Evolutionary conservation across 176 grass and related monocot species (phyloP), one percentile per base, ranked within the genome.

Genomic region (Secale cereale): DNA sequence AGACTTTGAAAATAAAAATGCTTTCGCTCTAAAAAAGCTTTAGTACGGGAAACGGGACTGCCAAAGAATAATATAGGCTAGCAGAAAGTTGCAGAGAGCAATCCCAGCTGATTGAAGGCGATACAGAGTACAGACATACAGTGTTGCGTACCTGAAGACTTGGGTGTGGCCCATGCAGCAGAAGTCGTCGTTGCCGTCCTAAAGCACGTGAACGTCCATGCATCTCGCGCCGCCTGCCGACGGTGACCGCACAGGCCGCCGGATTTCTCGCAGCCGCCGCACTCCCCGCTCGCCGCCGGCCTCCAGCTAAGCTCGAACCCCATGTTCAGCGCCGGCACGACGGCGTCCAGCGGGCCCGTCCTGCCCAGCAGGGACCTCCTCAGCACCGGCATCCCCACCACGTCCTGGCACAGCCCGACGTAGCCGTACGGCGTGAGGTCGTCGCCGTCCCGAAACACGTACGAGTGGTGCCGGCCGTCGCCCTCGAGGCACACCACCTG

Each of bases 371-470:
- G 76, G 2, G 89, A 87, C 81, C 89, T 39, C 61, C 76, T 28
- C 0, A 91, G 89, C 81, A 91, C 89, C 8, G 89, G 89, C 69
- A 84, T 52, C 29, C 68, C 81, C 69, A 87, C 26, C 19, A 91
- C 81, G 48, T 70, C 30, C 81, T 30, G 80, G 85, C 85, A 91
- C 61, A 83, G 12, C 14, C 6, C 68, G 0, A 75, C 85, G 65
- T 83, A 60, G 6, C 59, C 28, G 67, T 48, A 23, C n/a, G 81
- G 67, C 88, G 6, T 27, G 59, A 54, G 43, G 7, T 84, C 85
- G n/a, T 90, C 89, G n/a, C 80, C 80, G 59, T 90, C 85, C 67
- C 85, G 59, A 85, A 90, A 87, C 22, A 90, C 85, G 80, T 90
- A 90, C 1, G 89, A 90, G 85, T 90, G 89, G 85, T 90, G 89